Evolutionary conservation across 1,139 yeast genomes (phyloP).

Genomic region (Pichia sp.): DNA sequence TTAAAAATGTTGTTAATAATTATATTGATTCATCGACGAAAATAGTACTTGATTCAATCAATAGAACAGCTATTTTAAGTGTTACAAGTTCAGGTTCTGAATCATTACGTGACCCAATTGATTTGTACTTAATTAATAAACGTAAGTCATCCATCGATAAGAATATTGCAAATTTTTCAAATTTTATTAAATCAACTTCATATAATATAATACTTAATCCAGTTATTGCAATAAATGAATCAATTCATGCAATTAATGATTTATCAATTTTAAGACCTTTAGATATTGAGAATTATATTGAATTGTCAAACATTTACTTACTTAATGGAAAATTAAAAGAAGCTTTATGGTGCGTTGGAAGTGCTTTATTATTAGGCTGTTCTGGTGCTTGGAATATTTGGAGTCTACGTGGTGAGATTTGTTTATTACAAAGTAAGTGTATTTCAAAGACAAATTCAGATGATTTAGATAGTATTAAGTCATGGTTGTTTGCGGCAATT

Average conservation of each 20-base stretch:
- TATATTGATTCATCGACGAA: conserved; percentile 13
- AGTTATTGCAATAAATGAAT: conserved; percentile 9
- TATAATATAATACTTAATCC: conserved; percentile 2
- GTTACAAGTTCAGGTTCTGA: conserved; percentile 9
- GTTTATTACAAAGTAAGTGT: conserved; percentile 10
- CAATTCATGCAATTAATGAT: conserved; percentile 41
- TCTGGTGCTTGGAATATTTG: conserved; percentile 74
- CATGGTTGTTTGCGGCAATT: conserved; percentile 8
- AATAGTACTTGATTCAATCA: conserved; percentile 9
- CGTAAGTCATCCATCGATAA: conserved; percentile 9
- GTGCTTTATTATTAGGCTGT: conserved; percentile 45
- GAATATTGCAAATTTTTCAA: conserved; percentile 9
- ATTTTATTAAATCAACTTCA: not conserved
- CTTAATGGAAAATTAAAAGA: conserved; percentile 58
- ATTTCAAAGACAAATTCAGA: too few species aligned
- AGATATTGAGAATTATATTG: conserved; percentile 75
- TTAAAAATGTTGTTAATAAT: conserved; percentile 5
- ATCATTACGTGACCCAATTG: conserved; percentile 5
- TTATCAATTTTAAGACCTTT: conserved; percentile 57
- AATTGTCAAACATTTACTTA: conserved; percentile 58
- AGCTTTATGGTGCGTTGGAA: conserved; percentile 63
- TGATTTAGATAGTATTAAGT: too few species aligned
- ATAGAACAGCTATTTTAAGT: conserved; percentile 9
- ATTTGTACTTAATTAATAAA: conserved; percentile 6
- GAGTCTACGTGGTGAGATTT: conserved; percentile 52